These are phyloP conservation scores for Chlamydomonas applanata DNA, from an alignment of 139 green algal genomes.

Conservation along the genomic window DNA sequence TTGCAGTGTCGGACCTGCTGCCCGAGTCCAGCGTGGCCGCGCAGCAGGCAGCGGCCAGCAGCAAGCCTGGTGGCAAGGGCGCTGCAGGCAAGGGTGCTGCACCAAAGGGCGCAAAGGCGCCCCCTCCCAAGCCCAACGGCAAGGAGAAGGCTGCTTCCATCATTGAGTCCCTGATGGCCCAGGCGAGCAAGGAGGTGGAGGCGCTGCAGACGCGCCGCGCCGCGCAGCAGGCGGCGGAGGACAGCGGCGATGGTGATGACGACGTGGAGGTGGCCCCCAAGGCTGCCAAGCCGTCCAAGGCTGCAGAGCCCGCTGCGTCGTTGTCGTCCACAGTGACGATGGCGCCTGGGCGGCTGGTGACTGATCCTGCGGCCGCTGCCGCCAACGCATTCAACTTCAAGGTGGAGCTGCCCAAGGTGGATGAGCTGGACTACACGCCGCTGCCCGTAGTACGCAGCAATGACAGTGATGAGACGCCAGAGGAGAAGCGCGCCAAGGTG, in stretches of 20 bases:
- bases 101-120: not conserved
- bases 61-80: conserved; percentile 1
- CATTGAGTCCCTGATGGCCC: conserved; percentile 42
- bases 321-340: not conserved
- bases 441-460: conserved; percentile 1
- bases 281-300: not conserved
- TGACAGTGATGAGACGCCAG: not conserved
- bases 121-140: conserved; percentile 29
- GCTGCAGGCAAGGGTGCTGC: not conserved
- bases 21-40: conserved; percentile 24
- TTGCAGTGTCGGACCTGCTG: conserved; percentile 51
- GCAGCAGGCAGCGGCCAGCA: conserved; percentile 5
- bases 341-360: conserved; percentile 3
- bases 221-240: not conserved
- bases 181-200: conserved; percentile 24
- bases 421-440: conserved; percentile 36
- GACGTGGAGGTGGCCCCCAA: conserved; percentile 16
- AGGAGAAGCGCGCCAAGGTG: conserved; percentile 11
- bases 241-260: conserved; percentile 15
- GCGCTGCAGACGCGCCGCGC: conserved; percentile 17
- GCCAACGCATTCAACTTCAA: conserved; percentile 23
- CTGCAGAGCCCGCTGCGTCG: not conserved
- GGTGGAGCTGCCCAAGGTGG: conserved; percentile 44
- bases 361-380: conserved; percentile 1
- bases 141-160: conserved; percentile 46